A percentile compares a stretch with the other conserved stretches of the same genome.
phyloP scores from a whole-genome alignment of 305 asterid species.

The Plantago coronopus region DNA sequence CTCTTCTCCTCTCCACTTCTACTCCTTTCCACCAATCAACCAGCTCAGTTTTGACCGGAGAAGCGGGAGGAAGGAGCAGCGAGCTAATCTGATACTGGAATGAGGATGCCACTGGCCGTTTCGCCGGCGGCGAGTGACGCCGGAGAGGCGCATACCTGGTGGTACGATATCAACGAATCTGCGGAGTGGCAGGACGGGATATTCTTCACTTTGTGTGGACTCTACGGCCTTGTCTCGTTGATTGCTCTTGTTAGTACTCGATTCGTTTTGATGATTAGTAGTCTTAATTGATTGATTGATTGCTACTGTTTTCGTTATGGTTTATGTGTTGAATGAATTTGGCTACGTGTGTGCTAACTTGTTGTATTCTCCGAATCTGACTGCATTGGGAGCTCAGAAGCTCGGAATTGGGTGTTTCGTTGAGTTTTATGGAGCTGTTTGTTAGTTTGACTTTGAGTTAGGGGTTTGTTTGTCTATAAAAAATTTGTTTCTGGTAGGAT shows the following conservation, averaged over 20 bases:
- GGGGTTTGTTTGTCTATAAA: no score
- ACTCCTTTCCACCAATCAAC: neutral
- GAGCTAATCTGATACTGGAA: conserved; percentile 34
- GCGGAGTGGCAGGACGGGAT: conserved; percentile 87
- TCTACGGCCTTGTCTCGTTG: conserved; percentile 67
- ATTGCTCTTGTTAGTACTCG: conserved; percentile 68
- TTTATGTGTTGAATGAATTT: neutral
- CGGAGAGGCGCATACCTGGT: conserved; percentile 58
- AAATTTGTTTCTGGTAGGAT: no score
- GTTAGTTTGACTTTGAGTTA: no score
- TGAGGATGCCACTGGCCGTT: conserved; percentile 46
- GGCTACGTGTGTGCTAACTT: neutral
- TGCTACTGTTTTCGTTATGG: neutral
- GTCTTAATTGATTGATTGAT: neutral
- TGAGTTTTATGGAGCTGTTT: no score
- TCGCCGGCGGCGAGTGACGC: conserved; percentile 45
- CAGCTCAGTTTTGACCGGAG: conserved; percentile 37
- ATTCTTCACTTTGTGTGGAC: conserved; percentile 74
- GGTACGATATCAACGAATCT: conserved; percentile 86
- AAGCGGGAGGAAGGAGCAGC: conserved; percentile 3
- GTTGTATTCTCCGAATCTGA: neutral
- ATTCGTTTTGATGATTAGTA: conserved; percentile 6
- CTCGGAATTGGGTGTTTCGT: neutral
- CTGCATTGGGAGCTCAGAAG: neutral
- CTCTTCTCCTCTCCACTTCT: no score